Conservation (phyloP, 768 basidiomycete genomes). For the Leccinum uliginosum region DNA sequence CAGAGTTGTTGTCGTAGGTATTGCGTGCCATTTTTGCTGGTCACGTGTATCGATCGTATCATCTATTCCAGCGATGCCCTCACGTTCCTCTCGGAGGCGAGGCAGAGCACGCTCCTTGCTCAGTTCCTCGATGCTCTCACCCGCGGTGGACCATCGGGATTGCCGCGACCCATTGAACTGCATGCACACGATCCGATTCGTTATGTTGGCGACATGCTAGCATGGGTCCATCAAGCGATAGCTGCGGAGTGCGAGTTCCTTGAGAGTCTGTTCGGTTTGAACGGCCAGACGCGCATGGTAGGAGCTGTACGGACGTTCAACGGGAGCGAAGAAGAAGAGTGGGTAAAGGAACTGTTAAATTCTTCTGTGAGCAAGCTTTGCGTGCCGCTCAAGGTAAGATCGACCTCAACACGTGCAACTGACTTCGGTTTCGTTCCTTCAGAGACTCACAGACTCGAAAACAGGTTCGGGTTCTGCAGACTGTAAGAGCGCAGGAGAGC, state of each 20-base stretch:
- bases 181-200: constrained; percentile 97
- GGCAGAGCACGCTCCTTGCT: constrained; percentile 75
- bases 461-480: constrained; percentile 88
- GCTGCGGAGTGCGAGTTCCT: constrained; percentile 94
- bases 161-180: constrained; percentile 91
- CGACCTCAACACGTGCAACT: background rate
- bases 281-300: constrained; percentile 57
- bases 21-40: background rate
- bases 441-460: background rate
- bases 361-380: constrained; percentile 77
- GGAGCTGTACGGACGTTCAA: constrained; percentile 58
- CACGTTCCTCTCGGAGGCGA: constrained; percentile 69
- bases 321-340: constrained; percentile 65
- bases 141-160: constrained; percentile 77
- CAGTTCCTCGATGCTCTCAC: constrained; percentile 86
- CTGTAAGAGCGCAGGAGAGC: constrained; percentile 89
- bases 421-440: background rate
- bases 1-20: constrained; percentile 56
- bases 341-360: constrained; percentile 80
- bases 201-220: constrained; percentile 97
- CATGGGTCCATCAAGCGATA: constrained; percentile 96
- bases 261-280: constrained; percentile 77
- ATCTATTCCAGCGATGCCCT: constrained; percentile 65
- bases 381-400: constrained; percentile 76
- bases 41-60: background rate